Evolutionary conservation across 2,329 filamentous ascomycete species (phyloP), one percentile per base, ranked within the genome.

Genomic region (Cryoendolithus antarcticus): DNA sequence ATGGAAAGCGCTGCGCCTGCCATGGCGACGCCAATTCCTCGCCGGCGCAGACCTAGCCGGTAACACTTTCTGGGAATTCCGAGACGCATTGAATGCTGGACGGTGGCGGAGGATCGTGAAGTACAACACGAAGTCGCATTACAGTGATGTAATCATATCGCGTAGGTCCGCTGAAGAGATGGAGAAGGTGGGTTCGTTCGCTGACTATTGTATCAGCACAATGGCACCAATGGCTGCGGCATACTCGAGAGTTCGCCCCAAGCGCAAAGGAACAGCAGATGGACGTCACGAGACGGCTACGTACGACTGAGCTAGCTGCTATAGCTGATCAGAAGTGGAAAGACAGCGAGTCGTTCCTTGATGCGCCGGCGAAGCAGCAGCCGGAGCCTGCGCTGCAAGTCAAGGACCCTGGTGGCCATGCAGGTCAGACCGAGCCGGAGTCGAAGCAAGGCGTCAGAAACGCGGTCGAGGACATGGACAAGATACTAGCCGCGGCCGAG

Each of bases 171-270:
- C 19, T 8, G 24, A 19, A 9, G 27, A 30, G 21, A 11, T 10
- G 29, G 6, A 28, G 9, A 11, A 30, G 9, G 4, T 9, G 10
- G 30, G 11, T 5, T 6, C 11, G 4, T 10, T n/a, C 6, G 9
- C 11, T 19, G 6, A 6, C 24, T 13, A 9, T 13, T 34, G 9
- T n/a, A 11, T 21, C 54, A 75, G 71, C 75, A 38, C 72, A 75
- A 68, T 80, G 76, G 76, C 73, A 77, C 52, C 76, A 80, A 61
- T 80, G 76, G 76, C 70, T 80, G 19, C 73, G 76, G 50, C 67
- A 78, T 48, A 74, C 75, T 7, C 72, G 76, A 33, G 50, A 60
- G 37, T 62, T 71, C 10, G 62, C 76, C 2, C 76, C 76, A 1
- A 65, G 67, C 2, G 54, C 80, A 36, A 53, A 68, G 48, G 76